A percentile compares a stretch with the other conserved stretches of the same genome.
phyloP scores from a whole-genome alignment of 495 filamentous ascomycete species.

The Neurospora terricola region DNA sequence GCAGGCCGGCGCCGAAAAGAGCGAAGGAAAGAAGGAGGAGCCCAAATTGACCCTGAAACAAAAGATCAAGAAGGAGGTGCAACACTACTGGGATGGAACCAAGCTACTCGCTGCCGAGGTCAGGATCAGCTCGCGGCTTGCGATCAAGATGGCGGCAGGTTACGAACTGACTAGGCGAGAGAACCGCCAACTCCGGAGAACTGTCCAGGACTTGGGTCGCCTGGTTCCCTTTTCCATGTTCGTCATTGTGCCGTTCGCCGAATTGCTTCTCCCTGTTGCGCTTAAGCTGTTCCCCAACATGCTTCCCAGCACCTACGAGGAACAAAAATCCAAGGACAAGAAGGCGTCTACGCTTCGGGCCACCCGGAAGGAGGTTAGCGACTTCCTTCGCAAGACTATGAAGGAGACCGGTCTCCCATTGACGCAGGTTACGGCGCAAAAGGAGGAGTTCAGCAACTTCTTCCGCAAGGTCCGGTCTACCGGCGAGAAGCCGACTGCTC shows the following conservation, averaged over 20 bases:
- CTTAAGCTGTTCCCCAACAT: conserved; percentile 94
- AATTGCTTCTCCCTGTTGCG: conserved; percentile 87
- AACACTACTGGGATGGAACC: conserved; percentile 99
- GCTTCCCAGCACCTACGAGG: conserved; percentile 95
- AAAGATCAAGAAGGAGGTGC: conserved; percentile 82
- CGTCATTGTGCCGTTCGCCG: conserved; percentile 91
- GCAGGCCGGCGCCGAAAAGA: conserved; percentile 16
- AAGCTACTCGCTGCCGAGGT: conserved; percentile 91
- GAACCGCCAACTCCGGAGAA: conserved; percentile 83
- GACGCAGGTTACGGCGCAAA: conserved; percentile 74
- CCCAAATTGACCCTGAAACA: conserved; percentile 73
- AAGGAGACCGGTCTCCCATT: conserved; percentile 88
- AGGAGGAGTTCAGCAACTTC: conserved; percentile 93
- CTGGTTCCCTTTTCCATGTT: conserved; percentile 96
- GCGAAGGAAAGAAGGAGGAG: conserved; percentile 58
- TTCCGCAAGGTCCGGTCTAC: conserved; percentile 94
- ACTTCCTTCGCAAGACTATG: conserved; percentile 79
- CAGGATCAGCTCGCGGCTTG: conserved; percentile 79
- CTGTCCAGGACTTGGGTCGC: conserved; percentile 85
- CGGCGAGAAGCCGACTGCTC: conserved; percentile 75
- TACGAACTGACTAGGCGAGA: conserved; percentile 95
- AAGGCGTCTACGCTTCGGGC: conserved; percentile 76
- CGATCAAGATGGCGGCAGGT: conserved; percentile 92
- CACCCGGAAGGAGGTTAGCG: conserved; percentile 88
- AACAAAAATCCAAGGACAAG: conserved; percentile 73